Evolutionary conservation across 2,329 filamentous ascomycete genomes (phyloP), one percentile per base, ranked within the genome.

Genomic region (Verticillium isaacii): DNA sequence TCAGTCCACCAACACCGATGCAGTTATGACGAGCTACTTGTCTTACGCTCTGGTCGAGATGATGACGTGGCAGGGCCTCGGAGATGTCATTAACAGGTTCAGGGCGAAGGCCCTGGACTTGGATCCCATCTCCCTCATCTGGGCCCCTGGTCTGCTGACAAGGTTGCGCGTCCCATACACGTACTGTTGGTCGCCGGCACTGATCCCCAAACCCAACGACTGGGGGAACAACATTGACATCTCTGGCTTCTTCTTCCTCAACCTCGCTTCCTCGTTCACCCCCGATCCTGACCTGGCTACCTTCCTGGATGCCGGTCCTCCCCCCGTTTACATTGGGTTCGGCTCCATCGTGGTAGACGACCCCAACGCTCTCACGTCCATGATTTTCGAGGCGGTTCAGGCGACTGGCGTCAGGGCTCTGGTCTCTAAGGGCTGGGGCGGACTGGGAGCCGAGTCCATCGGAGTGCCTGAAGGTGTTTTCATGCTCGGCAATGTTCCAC

Each of bases 31-130:
- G 1, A 96, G 95, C 68, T 94, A 91, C 70, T 82, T 96, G 61
- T 91, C 89, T 0, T 97, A 96, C 69, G 87, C 89, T 0, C 79
- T 96, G 23, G 90, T 96, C 2, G 93, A 97, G 67, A 91, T 96
- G 85, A 87, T 97, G 82, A 93, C 93, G 12, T 96, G 92, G 92
- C 92, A 97, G 75, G 93, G 92, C 0, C 78, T 97, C 4, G 93
- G 93, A 41, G 93, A 97, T 73, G 81, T 97, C 6, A 94, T 97
- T 71, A 97, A 98, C 71, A 84, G 88, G 12, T 97, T 97, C 70
- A 83, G 93, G 59, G 87, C 89, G 66, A 87, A 88, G 62, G 85
- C 85, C 15, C 81, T 96, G 1, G 89, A 90, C 32, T 78, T 97
- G 1, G 90, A 95, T 55, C 85, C 89, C 0, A 82, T 97, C 52